Evolutionary conservation across 2,329 filamentous ascomycete genomes (phyloP), one percentile per base, ranked within the genome.

Genomic region (Myriangium duriaei): DNA sequence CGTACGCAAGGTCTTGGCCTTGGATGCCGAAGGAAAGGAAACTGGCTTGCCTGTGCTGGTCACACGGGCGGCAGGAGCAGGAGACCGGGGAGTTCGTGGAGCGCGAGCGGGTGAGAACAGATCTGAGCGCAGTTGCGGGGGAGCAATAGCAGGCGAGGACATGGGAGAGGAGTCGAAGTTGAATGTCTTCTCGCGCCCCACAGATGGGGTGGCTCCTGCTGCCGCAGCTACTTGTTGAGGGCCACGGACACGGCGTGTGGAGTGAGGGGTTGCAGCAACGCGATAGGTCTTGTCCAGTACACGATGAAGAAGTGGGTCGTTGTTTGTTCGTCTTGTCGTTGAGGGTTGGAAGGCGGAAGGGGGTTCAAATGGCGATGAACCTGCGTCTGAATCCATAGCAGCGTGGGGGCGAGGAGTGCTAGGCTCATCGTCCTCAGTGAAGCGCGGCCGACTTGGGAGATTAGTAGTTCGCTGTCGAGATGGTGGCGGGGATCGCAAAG

Each of bases 261-360:
- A 29, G 48, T 91, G 78, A 0, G 91, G 91, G 7, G 91, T 98
- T 4, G 88, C 85, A 59, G 92, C 84, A 15, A 98, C 71, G 19
- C 88, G 83, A 64, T 93, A 98, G 41, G 82, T 95, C 61, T 92
- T 95, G 65, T 96, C 87, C 4, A 93, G 74, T n/a, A 96, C 70
- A 42, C 81, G 82, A 57, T 96, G 88, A 29, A 98, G 71, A 6
- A 96, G 68, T 2, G 83, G 82, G 53, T 95, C 85, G 43, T 76
- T 73, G 50, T 61, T 64, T 10, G 52, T 47, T 24, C 50, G 51
- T 36, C 61, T 60, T 12, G 45, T 54, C 54, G 18, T 56, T 42
- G 46, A 61, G 52, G 44, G 61, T 57, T 40, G 56, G 55, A 51
- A 61, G 47, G 48, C 59, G 42, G 48, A 65, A 57, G 55, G 58